A percentile compares a stretch with the other conserved stretches of the same genome.
Evolutionary conservation across 2,329 filamentous ascomycete species (phyloP).

Genomic region (Hymenoscyphus repandus): DNA sequence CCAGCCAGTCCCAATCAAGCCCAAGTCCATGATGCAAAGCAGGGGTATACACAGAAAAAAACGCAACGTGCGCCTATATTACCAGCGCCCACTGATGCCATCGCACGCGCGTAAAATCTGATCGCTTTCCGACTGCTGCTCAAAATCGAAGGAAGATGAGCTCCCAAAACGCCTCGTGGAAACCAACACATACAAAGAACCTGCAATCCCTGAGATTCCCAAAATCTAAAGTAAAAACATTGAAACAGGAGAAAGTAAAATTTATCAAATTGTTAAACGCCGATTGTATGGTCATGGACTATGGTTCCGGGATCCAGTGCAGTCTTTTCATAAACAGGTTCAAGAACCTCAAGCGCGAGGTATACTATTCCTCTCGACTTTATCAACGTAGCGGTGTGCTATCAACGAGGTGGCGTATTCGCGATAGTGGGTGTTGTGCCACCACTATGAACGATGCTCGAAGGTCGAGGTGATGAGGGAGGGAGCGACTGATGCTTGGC

Average conservation of each 20-base stretch:
- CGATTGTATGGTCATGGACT: conserved; percentile 1
- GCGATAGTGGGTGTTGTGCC: conserved; percentile 30
- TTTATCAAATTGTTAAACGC: neutral
- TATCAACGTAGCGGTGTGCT: conserved; percentile 9
- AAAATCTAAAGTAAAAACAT: conserved; percentile 3
- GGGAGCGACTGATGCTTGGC: conserved; percentile 38
- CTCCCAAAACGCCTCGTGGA: neutral
- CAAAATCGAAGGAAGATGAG: neutral
- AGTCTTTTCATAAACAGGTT: conserved; percentile 3
- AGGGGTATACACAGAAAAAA: conserved; percentile 13
- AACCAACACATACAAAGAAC: neutral
- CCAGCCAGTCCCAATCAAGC: neutral
- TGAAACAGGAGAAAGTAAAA: neutral
- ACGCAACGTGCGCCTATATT: conserved; percentile 1
- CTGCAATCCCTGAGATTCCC: neutral
- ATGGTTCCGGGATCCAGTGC: conserved; percentile 5
- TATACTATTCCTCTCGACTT: conserved; percentile 7
- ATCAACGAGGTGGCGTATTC: conserved; percentile 29
- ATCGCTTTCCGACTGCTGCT: neutral
- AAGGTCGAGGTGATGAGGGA: conserved; percentile 26
- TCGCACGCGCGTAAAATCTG: neutral
- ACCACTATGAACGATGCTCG: conserved; percentile 27
- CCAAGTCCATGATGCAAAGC: conserved; percentile 12
- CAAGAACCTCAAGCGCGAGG: neutral
- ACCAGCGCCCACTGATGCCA: conserved; percentile 3